Conservation (phyloP, 805 yeast species). For the Saccharomyces mikatae region DNA sequence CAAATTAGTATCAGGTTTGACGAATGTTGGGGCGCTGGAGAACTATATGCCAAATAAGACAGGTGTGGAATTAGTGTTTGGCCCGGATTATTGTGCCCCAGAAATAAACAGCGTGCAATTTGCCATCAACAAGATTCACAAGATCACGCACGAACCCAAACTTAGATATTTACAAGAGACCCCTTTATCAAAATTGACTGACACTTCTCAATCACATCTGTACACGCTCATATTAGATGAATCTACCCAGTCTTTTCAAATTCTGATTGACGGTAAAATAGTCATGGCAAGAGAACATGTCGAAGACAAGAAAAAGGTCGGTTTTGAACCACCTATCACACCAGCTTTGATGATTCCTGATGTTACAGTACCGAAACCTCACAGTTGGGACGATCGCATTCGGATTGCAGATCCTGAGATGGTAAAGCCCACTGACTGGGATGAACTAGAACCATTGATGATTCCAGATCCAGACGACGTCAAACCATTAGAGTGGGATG, state of each 20-base stretch:
- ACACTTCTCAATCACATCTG: constrained; percentile 49
- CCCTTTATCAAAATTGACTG: constrained; percentile 48
- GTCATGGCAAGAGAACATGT: constrained; percentile 63
- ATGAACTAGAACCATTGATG: constrained; percentile 53
- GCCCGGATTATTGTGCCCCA: constrained; percentile 86
- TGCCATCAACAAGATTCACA: constrained; percentile 54
- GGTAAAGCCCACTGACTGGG: constrained; percentile 78
- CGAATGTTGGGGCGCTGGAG: constrained; percentile 29
- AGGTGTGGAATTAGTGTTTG: constrained; percentile 84
- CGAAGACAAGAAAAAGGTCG: constrained; percentile 31
- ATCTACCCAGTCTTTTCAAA: constrained; percentile 61
- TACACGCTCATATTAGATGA: constrained; percentile 65
- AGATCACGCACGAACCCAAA: constrained; percentile 46
- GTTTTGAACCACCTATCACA: constrained; percentile 56
- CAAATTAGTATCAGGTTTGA: constrained; percentile 48
- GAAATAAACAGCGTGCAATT: constrained; percentile 68
- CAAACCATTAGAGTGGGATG: constrained; percentile 80
- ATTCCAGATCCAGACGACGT: constrained; percentile 60
- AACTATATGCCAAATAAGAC: constrained; percentile 42
- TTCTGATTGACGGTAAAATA: constrained; percentile 73
- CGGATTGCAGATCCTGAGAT: constrained; percentile 62
- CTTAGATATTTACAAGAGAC: constrained; percentile 64
- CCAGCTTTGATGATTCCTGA: constrained; percentile 62
- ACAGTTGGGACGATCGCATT: constrained; percentile 70
- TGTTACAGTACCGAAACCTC: constrained; percentile 55